These are phyloP conservation scores for Ligustrum vulgare DNA, from an alignment of 257 asterid species.

Conservation along the genomic window DNA sequence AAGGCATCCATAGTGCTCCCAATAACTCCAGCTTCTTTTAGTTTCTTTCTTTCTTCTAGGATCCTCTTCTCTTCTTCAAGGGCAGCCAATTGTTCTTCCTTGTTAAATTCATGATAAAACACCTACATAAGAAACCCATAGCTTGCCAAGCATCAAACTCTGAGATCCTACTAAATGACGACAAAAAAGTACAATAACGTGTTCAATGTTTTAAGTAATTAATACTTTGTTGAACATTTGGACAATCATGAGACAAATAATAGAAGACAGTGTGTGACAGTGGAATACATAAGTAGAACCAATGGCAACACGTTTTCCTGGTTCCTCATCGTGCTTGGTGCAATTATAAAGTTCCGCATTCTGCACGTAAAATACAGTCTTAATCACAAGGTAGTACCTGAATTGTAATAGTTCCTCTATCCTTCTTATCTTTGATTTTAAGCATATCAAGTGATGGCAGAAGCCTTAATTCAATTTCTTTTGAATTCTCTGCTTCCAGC, in stretches of 20 bases:
- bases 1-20: constrained; percentile 99
- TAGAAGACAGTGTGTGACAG: background rate
- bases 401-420: constrained; percentile 71
- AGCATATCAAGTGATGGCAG: constrained; percentile 86
- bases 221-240: background rate
- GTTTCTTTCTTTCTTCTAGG: constrained; percentile 81
- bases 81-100: constrained; percentile 85
- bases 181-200: background rate
- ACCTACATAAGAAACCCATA: constrained; percentile 45
- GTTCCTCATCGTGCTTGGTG: background rate
- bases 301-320: background rate
- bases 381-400: constrained; percentile 47
- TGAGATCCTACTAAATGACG: background rate
- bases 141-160: background rate
- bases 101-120: constrained; percentile 73
- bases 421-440: constrained; percentile 86
- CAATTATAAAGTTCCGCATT: background rate
- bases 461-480: constrained; percentile 62
- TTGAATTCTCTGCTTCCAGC: constrained; percentile 60
- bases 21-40: constrained; percentile 83
- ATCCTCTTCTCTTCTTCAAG: constrained; percentile 83
- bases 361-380: constrained; percentile 9
- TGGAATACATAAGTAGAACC: background rate
- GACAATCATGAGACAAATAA: background rate
- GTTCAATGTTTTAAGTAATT: background rate